These are phyloP conservation scores for Prinsepia uniflora DNA, from an alignment of 306 rosid genomes.

Conservation along the genomic window DNA sequence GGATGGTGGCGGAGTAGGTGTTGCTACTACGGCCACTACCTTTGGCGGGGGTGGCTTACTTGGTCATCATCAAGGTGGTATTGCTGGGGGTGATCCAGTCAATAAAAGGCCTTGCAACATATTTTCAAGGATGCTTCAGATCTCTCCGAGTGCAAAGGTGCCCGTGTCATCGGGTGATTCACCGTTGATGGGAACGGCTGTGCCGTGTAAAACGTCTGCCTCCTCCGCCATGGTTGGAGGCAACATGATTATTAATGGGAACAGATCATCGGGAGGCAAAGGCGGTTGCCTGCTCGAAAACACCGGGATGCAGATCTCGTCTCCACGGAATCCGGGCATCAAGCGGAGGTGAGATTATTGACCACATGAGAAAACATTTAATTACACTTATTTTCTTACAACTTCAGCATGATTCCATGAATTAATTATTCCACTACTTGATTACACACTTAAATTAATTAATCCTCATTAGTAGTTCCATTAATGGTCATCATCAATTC, in stretches of 20 bases:
- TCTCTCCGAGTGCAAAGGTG: conserved; percentile 59
- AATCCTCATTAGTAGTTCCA: not conserved
- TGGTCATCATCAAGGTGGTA: conserved; percentile 3
- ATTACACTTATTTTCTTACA: not conserved
- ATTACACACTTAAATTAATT: not conserved
- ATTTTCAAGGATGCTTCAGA: conserved; percentile 85
- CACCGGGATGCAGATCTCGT: conserved; percentile 74
- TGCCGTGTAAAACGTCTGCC: conserved; percentile 13
- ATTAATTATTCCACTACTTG: conserved; percentile 2
- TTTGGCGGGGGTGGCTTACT: not conserved
- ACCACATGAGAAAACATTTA: conserved; percentile 3
- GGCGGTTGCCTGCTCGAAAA: conserved; percentile 45
- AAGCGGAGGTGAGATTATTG: conserved; percentile 56
- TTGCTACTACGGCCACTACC: not conserved
- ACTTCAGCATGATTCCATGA: conserved; percentile 15
- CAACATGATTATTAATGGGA: conserved; percentile 40
- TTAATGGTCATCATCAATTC: not conserved
- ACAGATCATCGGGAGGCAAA: conserved; percentile 27
- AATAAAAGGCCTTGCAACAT: conserved; percentile 39
- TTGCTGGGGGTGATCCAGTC: conserved; percentile 2
- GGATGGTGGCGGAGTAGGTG: conserved; percentile 10
- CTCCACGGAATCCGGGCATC: conserved; percentile 74
- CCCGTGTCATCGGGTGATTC: conserved; percentile 32
- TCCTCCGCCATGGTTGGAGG: conserved; percentile 34
- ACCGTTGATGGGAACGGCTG: conserved; percentile 16